Evolutionary conservation across 1,284 basidiomycete genomes (phyloP).

Genomic region (Sanghuangporus sanghuang): DNA sequence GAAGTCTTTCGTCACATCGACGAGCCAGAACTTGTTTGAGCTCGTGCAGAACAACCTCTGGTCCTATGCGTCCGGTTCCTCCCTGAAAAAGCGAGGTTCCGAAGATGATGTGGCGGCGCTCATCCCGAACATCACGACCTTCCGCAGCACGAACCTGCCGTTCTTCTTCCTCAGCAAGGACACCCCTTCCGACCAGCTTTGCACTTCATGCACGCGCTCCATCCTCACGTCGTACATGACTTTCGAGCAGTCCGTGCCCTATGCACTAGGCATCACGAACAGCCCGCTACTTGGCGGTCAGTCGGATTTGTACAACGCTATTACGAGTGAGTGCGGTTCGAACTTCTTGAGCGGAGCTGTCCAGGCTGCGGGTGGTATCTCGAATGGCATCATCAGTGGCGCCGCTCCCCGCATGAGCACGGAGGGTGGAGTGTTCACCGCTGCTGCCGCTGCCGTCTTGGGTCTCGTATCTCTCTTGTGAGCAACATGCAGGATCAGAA

Average conservation of each 20-base stretch:
- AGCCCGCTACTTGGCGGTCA: conserved; percentile 68
- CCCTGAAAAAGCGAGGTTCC: conserved; percentile 20
- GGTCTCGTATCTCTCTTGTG: conserved; percentile 22
- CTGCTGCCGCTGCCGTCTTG: conserved; percentile 17
- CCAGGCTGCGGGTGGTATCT: conserved; percentile 61
- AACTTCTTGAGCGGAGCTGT: conserved; percentile 61
- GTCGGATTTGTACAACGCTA: conserved; percentile 53
- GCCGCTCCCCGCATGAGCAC: conserved; percentile 23
- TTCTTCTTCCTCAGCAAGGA: conserved; percentile 73
- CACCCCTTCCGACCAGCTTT: conserved; percentile 51
- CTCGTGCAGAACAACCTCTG: conserved; percentile 22
- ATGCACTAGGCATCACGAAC: conserved; percentile 64
- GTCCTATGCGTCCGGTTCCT: conserved; percentile 15
- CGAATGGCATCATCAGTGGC: conserved; percentile 30
- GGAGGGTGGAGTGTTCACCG: conserved; percentile 17
- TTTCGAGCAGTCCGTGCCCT: conserved; percentile 67
- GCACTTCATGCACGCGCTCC: conserved; percentile 76
- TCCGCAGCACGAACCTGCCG: conserved; percentile 56
- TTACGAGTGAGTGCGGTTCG: conserved; percentile 53
- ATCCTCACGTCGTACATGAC: conserved; percentile 71
- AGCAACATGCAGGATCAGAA: neutral
- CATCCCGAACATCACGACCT: conserved; percentile 65
- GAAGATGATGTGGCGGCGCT: conserved; percentile 30
- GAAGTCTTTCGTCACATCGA: conserved; percentile 1
- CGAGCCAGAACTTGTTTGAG: conserved; percentile 19